These are phyloP conservation scores for Colletotrichum coccodes DNA, from an alignment of 2,329 filamentous ascomycete species.

Conservation along the genomic window DNA sequence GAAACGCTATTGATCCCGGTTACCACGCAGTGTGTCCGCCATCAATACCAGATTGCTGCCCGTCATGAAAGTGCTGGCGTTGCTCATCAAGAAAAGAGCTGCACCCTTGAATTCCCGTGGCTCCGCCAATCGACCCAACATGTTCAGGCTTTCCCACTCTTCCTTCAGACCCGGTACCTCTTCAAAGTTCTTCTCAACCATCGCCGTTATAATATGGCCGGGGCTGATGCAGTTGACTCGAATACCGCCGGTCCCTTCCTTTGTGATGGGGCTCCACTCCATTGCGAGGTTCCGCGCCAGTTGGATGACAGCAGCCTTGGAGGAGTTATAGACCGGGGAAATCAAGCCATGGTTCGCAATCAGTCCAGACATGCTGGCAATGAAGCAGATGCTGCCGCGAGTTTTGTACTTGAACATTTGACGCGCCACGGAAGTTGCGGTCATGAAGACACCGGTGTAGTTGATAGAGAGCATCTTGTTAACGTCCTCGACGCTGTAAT, in stretches of 20 bases:
- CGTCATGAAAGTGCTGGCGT: slow-evolving; percentile 73
- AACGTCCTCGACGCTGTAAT: slow-evolving; percentile 68
- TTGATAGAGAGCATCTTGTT: slow-evolving; percentile 76
- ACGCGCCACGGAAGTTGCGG: slow-evolving; percentile 75
- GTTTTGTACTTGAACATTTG: slow-evolving; percentile 65
- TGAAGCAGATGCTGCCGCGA: slow-evolving; percentile 65
- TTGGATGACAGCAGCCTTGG: slow-evolving; percentile 73
- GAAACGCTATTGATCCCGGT: no score
- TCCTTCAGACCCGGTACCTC: slow-evolving; percentile 69
- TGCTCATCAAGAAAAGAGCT: slow-evolving; percentile 68
- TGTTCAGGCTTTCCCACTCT: slow-evolving; percentile 78
- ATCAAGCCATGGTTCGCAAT: slow-evolving; percentile 68
- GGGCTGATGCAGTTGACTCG: slow-evolving; percentile 59
- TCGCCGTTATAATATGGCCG: slow-evolving; percentile 66
- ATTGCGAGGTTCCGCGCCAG: slow-evolving; percentile 70
- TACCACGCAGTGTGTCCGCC: slow-evolving; percentile 68
- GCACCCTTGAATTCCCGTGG: slow-evolving; percentile 71
- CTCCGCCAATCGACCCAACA: slow-evolving; percentile 70
- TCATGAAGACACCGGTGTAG: slow-evolving; percentile 75
- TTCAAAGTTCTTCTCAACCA: slow-evolving; percentile 78
- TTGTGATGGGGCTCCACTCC: slow-evolving; percentile 65
- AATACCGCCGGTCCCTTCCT: slow-evolving; percentile 62
- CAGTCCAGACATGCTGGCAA: slow-evolving; percentile 65
- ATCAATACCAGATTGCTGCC: slow-evolving; percentile 65
- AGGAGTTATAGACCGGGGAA: slow-evolving; percentile 75